Evolutionary conservation across 1,139 yeast genomes (phyloP), one percentile per base, ranked within the genome.

Genomic region (Scheffersomyces quercinus): DNA sequence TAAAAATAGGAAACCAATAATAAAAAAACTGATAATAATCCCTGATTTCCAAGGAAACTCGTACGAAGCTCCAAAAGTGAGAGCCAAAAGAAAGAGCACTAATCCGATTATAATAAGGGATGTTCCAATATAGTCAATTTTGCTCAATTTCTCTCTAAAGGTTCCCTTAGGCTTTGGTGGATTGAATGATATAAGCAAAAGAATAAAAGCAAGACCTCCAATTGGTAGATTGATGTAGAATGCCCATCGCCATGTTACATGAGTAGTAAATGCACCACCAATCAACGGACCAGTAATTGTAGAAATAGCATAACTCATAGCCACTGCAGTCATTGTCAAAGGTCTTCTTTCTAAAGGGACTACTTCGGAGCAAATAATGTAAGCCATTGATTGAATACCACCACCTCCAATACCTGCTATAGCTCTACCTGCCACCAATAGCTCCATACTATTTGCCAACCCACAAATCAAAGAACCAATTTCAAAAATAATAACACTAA

Each of bases 61-160:
- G 32, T 64, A 62, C 28, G 55, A 51, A 4, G 71, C 70, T 14
- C 73, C 74, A 52, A 69, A 68, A 0, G 75, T 65, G 38, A 69
- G 47, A 1, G 64, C 75, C 32, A 69, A 52, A 36, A 69, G 58
- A 9, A 67, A 28, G 40, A 68, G 52, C 5, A 68, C 64, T 45
- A 67, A 54, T 3, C 72, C 73, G 3, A 56, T 41, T 2, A 65
- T 51, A 31, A 67, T 41, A 14, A 68, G 51, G 32, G 63, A 53
- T 1, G 69, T 65, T 1, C 73, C 75, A 11, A 62, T 36, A 45
- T 60, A 68, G 48, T 69, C 75, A 33, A 69, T 65, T 44, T 56
- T 56, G 10, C 48, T 53, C 65, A 58, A 38, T 39, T 55, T 58
- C 14, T 44, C 45, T 5, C 28, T 41, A 16, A 50, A 28, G 29